These are phyloP conservation scores for Eucalyptus grandis DNA, from an alignment of 345 rosid genomes.

Conservation along the genomic window DNA sequence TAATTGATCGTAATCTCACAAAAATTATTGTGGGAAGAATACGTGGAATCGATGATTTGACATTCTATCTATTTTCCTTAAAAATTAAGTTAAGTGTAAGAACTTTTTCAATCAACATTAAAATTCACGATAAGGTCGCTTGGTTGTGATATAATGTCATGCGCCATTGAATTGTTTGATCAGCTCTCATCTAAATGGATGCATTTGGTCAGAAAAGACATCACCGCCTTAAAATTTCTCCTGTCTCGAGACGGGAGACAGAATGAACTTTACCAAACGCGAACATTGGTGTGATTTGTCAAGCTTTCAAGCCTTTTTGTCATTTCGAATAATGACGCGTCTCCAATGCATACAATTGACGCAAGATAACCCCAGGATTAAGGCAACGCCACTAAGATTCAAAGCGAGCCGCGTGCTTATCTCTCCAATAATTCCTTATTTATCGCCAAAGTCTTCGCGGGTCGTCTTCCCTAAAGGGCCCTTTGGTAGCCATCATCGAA, in stretches of 20 bases:
- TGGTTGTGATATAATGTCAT: not conserved
- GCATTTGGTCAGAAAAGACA: not conserved
- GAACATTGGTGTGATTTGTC: not conserved
- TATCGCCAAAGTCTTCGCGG: not conserved
- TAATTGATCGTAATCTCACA: rapidly evolving
- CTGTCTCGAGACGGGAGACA: not conserved
- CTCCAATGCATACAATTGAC: not conserved
- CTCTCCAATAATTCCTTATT: not conserved
- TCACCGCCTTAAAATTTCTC: not conserved
- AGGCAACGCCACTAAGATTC: not conserved
- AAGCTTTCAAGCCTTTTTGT: not conserved
- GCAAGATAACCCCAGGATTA: not conserved
- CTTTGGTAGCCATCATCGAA: not conserved
- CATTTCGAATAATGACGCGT: not conserved
- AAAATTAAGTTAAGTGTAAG: not conserved
- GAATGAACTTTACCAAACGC: not conserved
- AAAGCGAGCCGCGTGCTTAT: not conserved
- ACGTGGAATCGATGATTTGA: not conserved
- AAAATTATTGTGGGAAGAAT: not conserved
- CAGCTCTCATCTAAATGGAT: not conserved
- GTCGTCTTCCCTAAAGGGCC: not conserved
- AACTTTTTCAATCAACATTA: too few species aligned
- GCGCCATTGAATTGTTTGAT: not conserved
- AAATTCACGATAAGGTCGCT: not conserved
- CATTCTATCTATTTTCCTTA: too few species aligned